Evolutionary conservation across 345 rosid species (phyloP).

Genomic region (Cardamine occulta): DNA sequence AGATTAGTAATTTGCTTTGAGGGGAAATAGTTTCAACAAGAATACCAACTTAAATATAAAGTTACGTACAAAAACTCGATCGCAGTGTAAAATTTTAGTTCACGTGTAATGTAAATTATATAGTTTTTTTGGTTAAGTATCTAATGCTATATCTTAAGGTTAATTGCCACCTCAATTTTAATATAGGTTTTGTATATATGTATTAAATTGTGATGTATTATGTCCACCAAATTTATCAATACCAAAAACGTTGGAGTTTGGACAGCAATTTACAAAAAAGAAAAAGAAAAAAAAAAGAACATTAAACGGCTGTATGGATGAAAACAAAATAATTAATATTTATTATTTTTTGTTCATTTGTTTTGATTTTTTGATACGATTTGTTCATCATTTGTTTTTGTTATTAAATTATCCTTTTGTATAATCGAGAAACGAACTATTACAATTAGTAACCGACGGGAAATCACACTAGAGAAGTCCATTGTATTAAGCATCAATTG

Average conservation of each 20-base stretch:
- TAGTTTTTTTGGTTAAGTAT: neutral
- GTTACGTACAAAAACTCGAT: neutral
- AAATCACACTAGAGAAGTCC: neutral
- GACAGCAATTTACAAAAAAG: neutral
- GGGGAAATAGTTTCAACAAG: neutral
- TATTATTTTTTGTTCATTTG: no score
- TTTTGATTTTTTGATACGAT: no score
- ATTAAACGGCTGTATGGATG: neutral
- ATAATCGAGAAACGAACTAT: neutral
- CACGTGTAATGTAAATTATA: neutral
- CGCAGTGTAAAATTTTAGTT: no score
- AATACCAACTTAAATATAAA: neutral
- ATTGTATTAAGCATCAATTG: conserved; percentile 16
- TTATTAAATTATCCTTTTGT: neutral
- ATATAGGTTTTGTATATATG: neutral
- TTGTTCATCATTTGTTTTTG: no score
- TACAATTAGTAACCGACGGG: conserved; percentile 26
- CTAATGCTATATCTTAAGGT: neutral
- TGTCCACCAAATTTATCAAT: conserved; percentile 3
- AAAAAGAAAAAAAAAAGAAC: neutral
- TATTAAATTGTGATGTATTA: neutral
- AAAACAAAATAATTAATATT: neutral
- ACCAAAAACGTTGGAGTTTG: neutral
- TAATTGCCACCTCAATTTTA: neutral
- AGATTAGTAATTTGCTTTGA: neutral